A percentile compares a stretch with the other conserved stretches of the same genome.
phyloP scores from a whole-genome alignment of 768 basidiomycete species.

The Hypholoma sublateritium region DNA sequence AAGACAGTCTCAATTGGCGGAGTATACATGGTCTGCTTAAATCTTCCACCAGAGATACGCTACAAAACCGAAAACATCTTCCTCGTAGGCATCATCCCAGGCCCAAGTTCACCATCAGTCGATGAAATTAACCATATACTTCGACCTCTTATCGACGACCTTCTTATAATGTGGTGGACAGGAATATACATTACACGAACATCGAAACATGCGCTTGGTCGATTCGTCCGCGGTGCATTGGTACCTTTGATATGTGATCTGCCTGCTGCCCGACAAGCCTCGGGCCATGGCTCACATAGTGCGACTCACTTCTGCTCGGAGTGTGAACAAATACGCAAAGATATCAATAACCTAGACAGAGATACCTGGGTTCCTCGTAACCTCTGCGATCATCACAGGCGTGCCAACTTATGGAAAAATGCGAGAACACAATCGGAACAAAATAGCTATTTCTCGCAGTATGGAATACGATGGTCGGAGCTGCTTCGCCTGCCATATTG shows the following conservation, averaged over 20 bases:
- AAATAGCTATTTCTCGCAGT: constrained; percentile 13
- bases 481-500: constrained; percentile 31
- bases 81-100: constrained; percentile 24
- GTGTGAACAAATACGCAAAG: constrained; percentile 11
- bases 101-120: constrained; percentile 24
- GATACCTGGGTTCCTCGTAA: constrained; percentile 14
- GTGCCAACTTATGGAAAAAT: constrained; percentile 23
- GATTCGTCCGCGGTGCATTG: constrained; percentile 24
- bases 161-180: constrained; percentile 26
- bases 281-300: constrained; percentile 19
- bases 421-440: constrained; percentile 14
- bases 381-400: constrained; percentile 11
- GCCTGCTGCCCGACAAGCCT: constrained; percentile 26
- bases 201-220: constrained; percentile 17
- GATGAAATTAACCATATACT: constrained; percentile 36
- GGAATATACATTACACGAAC: constrained; percentile 28
- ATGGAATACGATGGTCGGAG: constrained; percentile 25
- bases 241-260: constrained; percentile 33
- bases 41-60: constrained; percentile 27
- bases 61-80: constrained; percentile 35
- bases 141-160: constrained; percentile 33
- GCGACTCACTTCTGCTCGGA: constrained; percentile 21
- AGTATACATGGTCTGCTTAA: constrained; percentile 30
- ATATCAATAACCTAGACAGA: constrained; percentile 24
- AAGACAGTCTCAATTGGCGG: constrained; percentile 20